Evolutionary conservation across 345 rosid genomes (phyloP), one percentile per base, ranked within the genome.

Genomic region (Mangifera indica): DNA sequence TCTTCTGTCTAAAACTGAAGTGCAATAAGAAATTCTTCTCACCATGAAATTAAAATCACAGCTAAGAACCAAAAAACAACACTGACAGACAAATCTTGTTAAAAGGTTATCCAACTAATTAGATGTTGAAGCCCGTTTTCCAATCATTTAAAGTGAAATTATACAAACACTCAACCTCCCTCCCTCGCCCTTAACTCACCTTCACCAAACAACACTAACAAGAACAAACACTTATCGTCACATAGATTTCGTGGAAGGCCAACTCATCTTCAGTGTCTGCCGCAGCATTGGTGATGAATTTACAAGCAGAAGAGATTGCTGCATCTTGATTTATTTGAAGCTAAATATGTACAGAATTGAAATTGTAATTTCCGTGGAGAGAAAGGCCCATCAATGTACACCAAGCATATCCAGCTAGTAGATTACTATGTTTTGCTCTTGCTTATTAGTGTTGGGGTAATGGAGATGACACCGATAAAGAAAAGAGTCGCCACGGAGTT

Each of bases 401-500:
- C 12, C 72, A 52, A 46, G 60, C 78, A 73, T 53, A 26, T 58
- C 46, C 64, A 17, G 54, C 29, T 7, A 20, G 22, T 40, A n/a
- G 9, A 42, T 14, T 2, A 15, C 81, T 80, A 77, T 37, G 85
- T 52, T 69, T 81, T 69, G 49, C 57, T 77, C 88, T 89, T 87
- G 84, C 82, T 79, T 68, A 94, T 82, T 22, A 92, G 70, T 0
- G 95, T 88, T 11, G 98, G 98, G 60, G 93, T 87, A 63, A 94
- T 82, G 4, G 95, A 84, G 78, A 87, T 78, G 51, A 87, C 69
- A 46, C 97, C 97, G 2, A 94, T 92, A 22, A 94, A 84, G 84
- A 87, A 87, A 60, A 94, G 78, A 9, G 95, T 82, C 10, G 95
- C 97, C 20, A 92, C 78, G 2, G 97, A 92, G 70, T 86, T 90